Evolutionary conservation across 345 rosid species (phyloP).

Genomic region (Salix udensis): DNA sequence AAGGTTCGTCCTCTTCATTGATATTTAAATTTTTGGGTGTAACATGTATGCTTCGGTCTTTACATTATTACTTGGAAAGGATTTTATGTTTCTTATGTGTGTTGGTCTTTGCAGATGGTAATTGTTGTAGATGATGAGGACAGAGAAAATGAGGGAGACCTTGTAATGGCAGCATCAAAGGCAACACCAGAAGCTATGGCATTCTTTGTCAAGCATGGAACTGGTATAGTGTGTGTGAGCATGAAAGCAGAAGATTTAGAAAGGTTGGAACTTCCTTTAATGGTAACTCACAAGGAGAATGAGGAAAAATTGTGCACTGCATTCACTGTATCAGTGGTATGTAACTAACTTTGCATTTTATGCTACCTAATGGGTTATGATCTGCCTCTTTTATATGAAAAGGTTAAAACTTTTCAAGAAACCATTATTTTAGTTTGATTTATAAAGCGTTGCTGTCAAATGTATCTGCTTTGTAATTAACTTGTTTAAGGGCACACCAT

Average conservation of each 20-base stretch:
- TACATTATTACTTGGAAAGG: background rate
- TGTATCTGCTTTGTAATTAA: background rate
- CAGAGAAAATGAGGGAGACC: slow-evolving; percentile 91
- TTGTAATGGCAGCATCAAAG: slow-evolving; percentile 79
- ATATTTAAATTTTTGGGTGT: background rate
- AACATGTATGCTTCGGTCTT: background rate
- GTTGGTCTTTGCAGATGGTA: slow-evolving; percentile 55
- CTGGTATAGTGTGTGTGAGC: slow-evolving; percentile 88
- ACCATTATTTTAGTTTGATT: background rate
- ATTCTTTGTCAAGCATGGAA: slow-evolving; percentile 86
- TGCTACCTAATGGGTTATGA: background rate
- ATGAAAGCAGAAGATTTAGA: slow-evolving; percentile 78
- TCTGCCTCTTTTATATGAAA: background rate
- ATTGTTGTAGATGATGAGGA: slow-evolving; percentile 91
- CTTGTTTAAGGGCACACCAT: background rate
- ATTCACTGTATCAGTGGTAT: slow-evolving; percentile 85
- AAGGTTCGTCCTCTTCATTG: slow-evolving; percentile 43
- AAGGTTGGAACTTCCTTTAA: slow-evolving; percentile 74
- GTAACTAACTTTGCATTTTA: slow-evolving; percentile 5
- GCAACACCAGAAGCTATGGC: slow-evolving; percentile 96
- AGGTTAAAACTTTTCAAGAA: background rate
- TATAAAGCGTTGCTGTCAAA: background rate
- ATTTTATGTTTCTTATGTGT: slow-evolving; percentile 11
- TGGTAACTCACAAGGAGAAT: slow-evolving; percentile 69
- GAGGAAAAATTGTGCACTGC: slow-evolving; percentile 83